Conservation (phyloP, 352 stramenopile genomes). For the Thraustochytrium striatum region DNA sequence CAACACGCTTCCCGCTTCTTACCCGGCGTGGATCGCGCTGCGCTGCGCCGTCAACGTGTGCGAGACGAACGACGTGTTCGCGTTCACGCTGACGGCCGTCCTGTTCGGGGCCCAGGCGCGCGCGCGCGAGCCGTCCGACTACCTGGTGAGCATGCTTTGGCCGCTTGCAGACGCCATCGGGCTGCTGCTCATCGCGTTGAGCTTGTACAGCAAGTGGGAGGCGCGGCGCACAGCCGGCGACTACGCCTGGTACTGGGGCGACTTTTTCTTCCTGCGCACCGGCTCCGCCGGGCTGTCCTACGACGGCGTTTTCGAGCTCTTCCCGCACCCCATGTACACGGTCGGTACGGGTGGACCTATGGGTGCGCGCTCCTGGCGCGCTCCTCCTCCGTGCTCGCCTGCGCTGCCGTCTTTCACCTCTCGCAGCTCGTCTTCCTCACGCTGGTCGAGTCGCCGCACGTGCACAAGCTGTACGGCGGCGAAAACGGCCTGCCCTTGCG, state of each 20-base stretch:
- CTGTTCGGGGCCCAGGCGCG: background rate
- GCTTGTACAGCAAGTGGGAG: background rate
- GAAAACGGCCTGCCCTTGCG: background rate
- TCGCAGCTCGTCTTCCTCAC: constrained; percentile 39
- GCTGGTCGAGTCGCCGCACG: constrained; percentile 19
- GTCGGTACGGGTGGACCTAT: constrained; percentile 43
- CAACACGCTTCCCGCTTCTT: constrained; percentile 15
- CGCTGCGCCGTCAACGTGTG: constrained; percentile 17
- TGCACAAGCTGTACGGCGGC: constrained; percentile 30
- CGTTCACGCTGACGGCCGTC: constrained; percentile 38
- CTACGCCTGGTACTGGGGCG: constrained; percentile 21
- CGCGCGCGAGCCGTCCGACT: background rate
- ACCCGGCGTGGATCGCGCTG: constrained; percentile 34
- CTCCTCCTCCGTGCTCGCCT: constrained; percentile 6
- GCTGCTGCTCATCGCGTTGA: constrained; percentile 3
- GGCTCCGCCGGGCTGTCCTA: constrained; percentile 11
- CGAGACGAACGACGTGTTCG: constrained; percentile 42
- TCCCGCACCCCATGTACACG: constrained; percentile 43
- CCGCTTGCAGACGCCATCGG: constrained; percentile 13
- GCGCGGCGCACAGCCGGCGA: constrained; percentile 10
- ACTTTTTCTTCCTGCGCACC: constrained; percentile 45
- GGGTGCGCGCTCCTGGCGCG: constrained; percentile 27
- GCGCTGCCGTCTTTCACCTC: constrained; percentile 28
- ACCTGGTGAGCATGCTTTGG: background rate
- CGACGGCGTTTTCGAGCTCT: constrained; percentile 26